phyloP scores from a whole-genome alignment of 768 basidiomycete species.

The Rhodotorula kratochvilovae region DNA sequence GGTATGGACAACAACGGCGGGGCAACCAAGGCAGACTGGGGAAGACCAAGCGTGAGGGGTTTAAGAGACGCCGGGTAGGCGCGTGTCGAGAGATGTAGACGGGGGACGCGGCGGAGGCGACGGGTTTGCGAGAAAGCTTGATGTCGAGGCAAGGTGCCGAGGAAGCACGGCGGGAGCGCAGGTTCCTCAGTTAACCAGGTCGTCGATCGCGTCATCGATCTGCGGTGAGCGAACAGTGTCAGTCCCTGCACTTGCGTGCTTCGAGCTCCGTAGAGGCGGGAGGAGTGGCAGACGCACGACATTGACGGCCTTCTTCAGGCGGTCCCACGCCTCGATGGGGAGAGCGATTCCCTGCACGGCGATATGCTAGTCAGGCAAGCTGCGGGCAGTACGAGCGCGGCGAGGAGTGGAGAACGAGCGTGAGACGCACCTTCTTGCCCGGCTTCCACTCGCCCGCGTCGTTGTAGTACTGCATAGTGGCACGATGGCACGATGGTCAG shows the following conservation, averaged over 20 bases:
- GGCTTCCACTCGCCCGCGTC: slow-evolving; percentile 44
- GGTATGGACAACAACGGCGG: too few species aligned
- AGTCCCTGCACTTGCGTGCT: neutral
- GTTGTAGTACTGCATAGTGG: slow-evolving; percentile 44
- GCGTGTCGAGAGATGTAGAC: too few species aligned
- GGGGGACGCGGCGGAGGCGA: too few species aligned
- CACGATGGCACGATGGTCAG: slow-evolving; percentile 22
- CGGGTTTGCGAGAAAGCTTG: too few species aligned
- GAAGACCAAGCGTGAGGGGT: too few species aligned
- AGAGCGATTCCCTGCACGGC: slow-evolving; percentile 39
- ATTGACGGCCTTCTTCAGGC: slow-evolving; percentile 27
- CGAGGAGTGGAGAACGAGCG: neutral
- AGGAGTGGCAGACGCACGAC: neutral
- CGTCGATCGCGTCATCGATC: slow-evolving; percentile 40
- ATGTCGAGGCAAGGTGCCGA: too few species aligned
- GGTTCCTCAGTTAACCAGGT: neutral
- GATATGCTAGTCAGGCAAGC: neutral
- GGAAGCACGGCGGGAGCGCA: too few species aligned
- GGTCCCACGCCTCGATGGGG: slow-evolving; percentile 43
- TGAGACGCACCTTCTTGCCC: slow-evolving; percentile 33
- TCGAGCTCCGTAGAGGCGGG: too few species aligned
- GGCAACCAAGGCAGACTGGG: too few species aligned
- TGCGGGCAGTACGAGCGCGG: too few species aligned
- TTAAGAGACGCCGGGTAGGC: too few species aligned
- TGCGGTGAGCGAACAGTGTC: neutral